Conservation (phyloP, 2,329 filamentous ascomycete species). For the Aspergillus fumigatus region DNA sequence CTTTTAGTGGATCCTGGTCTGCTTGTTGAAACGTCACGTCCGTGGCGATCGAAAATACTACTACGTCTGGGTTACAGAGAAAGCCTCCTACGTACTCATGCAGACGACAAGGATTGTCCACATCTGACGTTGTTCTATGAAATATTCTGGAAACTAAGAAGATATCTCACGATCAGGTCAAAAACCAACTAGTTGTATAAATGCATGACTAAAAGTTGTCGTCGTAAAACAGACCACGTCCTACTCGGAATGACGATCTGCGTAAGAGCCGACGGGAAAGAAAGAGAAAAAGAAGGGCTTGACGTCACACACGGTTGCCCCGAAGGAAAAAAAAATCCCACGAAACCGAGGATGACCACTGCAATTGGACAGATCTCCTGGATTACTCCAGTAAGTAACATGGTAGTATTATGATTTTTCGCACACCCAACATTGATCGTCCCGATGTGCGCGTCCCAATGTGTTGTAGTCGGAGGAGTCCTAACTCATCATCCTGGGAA, state of each 20-base stretch:
- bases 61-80: neutral
- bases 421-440: neutral
- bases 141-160: neutral
- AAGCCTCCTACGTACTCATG: neutral
- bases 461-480: neutral
- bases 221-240: neutral
- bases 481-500: neutral
- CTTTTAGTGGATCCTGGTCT: neutral
- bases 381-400: neutral
- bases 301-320: slow-evolving; percentile 3
- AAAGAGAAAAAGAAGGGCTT: neutral
- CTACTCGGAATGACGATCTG: neutral
- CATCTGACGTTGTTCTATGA: neutral
- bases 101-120: neutral
- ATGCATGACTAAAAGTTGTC: neutral
- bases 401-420: neutral
- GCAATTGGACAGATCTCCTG: neutral
- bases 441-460: neutral
- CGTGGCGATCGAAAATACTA: neutral
- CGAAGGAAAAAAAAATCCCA: neutral
- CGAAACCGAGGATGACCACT: neutral
- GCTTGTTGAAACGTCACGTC: neutral
- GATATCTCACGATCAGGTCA: neutral
- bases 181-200: neutral
- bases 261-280: neutral